A percentile compares a stretch with the other conserved stretches of the same genome.
phyloP scores from a whole-genome alignment of 2,329 filamentous ascomycete species.

The Cladosporium sp. region DNA sequence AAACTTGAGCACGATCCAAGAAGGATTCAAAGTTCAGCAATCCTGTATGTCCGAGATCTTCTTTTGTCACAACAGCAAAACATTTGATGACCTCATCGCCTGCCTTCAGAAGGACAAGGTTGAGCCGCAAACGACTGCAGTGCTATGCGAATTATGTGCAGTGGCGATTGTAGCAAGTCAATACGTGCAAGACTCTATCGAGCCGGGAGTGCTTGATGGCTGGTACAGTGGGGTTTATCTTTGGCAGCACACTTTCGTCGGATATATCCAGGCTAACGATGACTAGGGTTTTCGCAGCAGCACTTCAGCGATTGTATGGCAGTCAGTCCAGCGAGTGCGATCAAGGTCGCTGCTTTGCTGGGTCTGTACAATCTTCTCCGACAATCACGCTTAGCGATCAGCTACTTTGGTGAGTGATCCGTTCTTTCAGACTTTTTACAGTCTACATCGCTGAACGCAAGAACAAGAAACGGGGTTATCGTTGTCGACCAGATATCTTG shows the following conservation, averaged over 20 bases:
- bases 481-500: not conserved
- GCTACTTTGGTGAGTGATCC: not conserved
- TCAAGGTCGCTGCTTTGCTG: not conserved
- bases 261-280: not conserved
- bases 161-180: not conserved
- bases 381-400: not conserved
- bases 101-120: not conserved
- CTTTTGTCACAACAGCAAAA: not conserved
- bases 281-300: not conserved
- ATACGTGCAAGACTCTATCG: not conserved
- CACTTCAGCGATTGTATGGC: not conserved
- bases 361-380: not conserved
- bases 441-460: not conserved
- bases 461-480: not conserved
- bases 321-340: not conserved
- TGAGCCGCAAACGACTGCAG: not conserved
- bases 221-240: not conserved
- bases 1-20: not conserved
- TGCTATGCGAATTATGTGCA: not conserved
- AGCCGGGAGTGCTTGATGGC: not conserved
- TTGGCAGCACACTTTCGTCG: no score
- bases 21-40: not conserved
- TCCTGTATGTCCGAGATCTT: slow-evolving; percentile 6
- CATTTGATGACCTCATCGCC: not conserved
- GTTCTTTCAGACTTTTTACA: no score